Base-by-base conservation (phyloP, 768 basidiomycete genomes). In the Mycena indigotica region DNA sequence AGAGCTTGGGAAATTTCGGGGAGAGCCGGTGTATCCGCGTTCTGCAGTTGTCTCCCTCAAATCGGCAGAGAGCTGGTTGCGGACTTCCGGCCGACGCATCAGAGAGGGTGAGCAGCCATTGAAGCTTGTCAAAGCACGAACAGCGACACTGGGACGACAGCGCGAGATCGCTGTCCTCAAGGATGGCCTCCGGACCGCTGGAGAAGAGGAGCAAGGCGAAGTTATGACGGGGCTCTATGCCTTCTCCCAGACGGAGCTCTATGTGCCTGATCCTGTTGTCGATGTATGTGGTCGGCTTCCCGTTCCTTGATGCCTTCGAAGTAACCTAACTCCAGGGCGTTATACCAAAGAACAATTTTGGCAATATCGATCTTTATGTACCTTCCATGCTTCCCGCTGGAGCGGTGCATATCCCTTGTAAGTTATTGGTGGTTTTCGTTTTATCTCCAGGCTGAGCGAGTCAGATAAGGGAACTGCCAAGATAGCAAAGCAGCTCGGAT, bases 291-390 rank as follows among this genome's bases (percentile, higher is more conserved):
- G n/a, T n/a, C n/a, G n/a, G n/a, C 21, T 28, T 50, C 28, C 50
- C 30, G 26, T 53, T 45, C 52, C 57, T 61, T 40, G 60, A 51
- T 29, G 46, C n/a, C n/a, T n/a, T n/a, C n/a, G n/a, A n/a, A n/a
- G n/a, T n/a, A n/a, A n/a, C n/a, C n/a, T n/a, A n/a, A n/a, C n/a
- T 65, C 25, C 66, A 98, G 95, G 96, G 96, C 28, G 86, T 84
- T 69, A 83, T 99, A 28, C 95, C 95, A 5, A 95, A 92, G 75
- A 99, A 99, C 67, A 85, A 88, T 62, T 99, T 96, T 70, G 96
- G 96, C 17, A 99, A 98, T 70, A 91, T 99, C 62, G 96, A 99
- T 73, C 74, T 99, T 24, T 99, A 96, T 70, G 92, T 91, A 24
- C 88, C 92, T 26, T 88, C 92, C 3, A 99, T 99, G 97, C 80